Evolutionary conservation across 129 eudicot genomes (phyloP), one percentile per base, ranked within the genome.

Genomic region (Smallanthus sonchifolius): DNA sequence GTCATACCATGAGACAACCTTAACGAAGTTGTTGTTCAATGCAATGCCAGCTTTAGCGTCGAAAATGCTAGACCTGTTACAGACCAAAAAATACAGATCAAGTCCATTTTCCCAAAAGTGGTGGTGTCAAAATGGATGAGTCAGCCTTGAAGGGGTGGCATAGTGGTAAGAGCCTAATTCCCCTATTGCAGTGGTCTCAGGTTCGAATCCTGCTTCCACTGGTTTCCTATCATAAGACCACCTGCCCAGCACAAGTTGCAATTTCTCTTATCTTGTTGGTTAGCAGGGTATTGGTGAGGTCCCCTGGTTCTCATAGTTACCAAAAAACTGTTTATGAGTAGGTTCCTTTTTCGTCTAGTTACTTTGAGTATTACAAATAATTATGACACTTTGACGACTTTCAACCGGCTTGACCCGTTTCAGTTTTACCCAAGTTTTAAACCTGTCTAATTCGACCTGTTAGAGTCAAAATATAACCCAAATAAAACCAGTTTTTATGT

Each of bases 31-130:
- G 34, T 80, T 78, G 54, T 65, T 84, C 47, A 86, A 79, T 3
- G 96, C 92, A 78, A 89, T 86, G 38, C 96, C 96, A 65, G 91
- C 96, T 79, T 89, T 83, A 16, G 95, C 95, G 32, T 88, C 88
- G 42, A 84, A 87, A 45, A 87, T 84, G 89, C 92, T 87, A 11
- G 92, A 87, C 82, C 89, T 86, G 84, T 39, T 15, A 59, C 64
- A 77, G 3, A 42, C 43, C 66, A 47, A 8, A 42, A 39, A 43
- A 56, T 5, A 56, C n/a, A 8, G 7, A 45, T 28, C 38, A 68
- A 45, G 42, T 45, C 39, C 14, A 28, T 44, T 16, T 32, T 69
- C 74, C 8, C 38, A 8, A 10, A 30, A 67, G 16, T 7, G 2
- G 5, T 28, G 37, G 32, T 54, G 35, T 30, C 60, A 52, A 17